Evolutionary conservation across 2,329 filamentous ascomycete species (phyloP).

Genomic region (Aspergillus hiratsukae): DNA sequence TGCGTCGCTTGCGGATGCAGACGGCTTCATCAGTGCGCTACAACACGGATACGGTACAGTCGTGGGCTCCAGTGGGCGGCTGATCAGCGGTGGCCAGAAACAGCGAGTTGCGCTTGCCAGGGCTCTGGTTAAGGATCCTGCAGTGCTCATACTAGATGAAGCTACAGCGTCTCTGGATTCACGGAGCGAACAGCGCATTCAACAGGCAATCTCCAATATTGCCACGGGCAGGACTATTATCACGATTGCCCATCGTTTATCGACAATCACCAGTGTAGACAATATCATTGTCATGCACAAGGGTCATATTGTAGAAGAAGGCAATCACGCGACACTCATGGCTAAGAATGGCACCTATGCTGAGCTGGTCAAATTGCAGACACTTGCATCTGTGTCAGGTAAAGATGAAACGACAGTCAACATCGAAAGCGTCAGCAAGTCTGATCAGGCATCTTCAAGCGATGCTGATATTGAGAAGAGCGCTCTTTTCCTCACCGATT

Average conservation of each 20-base stretch:
- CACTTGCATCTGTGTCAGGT: constrained; percentile 49
- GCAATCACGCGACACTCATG: constrained; percentile 39
- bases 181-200: constrained; percentile 79
- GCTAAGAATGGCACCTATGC: constrained; percentile 36
- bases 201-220: constrained; percentile 72
- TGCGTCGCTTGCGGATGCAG: constrained; percentile 56
- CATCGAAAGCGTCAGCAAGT: constrained; percentile 34
- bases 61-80: constrained; percentile 76
- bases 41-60: constrained; percentile 79
- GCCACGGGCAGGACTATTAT: constrained; percentile 49
- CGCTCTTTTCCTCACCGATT: constrained; percentile 2
- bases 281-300: constrained; percentile 44
- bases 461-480: constrained; percentile 21
- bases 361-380: constrained; percentile 43
- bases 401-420: constrained; percentile 48
- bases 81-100: constrained; percentile 86
- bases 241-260: constrained; percentile 43
- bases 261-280: constrained; percentile 42
- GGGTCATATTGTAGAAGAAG: constrained; percentile 43
- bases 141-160: constrained; percentile 81
- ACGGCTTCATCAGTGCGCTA: constrained; percentile 63
- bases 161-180: constrained; percentile 86
- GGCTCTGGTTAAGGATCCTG: constrained; percentile 74
- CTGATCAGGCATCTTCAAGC: constrained; percentile 21
- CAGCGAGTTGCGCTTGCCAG: constrained; percentile 84